Base-by-base conservation (phyloP, 2,329 filamentous ascomycete species). In the Aspergillus thermomutatus region DNA sequence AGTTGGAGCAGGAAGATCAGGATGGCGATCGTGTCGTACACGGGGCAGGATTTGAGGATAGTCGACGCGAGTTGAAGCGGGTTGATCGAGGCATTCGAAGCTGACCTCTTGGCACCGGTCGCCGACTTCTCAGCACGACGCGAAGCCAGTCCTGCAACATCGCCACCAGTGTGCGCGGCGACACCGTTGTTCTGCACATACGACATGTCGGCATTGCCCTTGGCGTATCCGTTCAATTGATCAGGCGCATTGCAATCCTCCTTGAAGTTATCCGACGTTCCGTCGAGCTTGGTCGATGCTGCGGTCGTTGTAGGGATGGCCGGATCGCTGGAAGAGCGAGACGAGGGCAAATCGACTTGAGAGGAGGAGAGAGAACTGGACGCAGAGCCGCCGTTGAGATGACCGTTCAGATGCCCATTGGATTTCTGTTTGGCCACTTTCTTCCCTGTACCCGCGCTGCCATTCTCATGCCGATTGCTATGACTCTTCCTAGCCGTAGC, bases 11-110 rank as follows among this genome's bases (percentile, higher is more conserved):
- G 85, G 67, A 97, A 90, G 76, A 97, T 96, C 73, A 97, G 86
- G 69, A 97, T 96, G 72, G 93, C 92, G 76, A 97, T 91, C 59
- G 93, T 96, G 78, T 97, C 93, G 78, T 91, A 90, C 70, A 96
- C 86, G 53, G 93, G 93, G 68, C 92, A 93, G 52, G 92, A 91
- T 68, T 87, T 87, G 72, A 97, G 85, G 67, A 97, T 93, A 54
- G 92, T 96, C 65, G 90, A 84, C 61, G 89, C 88, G 63, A 95
- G 81, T 66, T 90, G 87, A 64, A 96, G 77, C 49, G 90, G 86
- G 57, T 89, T 89, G 54, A 86, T 86, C 65, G 87, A 87, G 28
- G 70, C 66, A 58, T 60, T 69, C 49, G 72, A 71, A 49, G 64
- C 61, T 21, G 70, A 69, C 57, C 73, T 71, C 66, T 74, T 75